These are phyloP conservation scores for Solanum chiquidenum DNA, from an alignment of 257 asterid species.

Conservation along the genomic window DNA sequence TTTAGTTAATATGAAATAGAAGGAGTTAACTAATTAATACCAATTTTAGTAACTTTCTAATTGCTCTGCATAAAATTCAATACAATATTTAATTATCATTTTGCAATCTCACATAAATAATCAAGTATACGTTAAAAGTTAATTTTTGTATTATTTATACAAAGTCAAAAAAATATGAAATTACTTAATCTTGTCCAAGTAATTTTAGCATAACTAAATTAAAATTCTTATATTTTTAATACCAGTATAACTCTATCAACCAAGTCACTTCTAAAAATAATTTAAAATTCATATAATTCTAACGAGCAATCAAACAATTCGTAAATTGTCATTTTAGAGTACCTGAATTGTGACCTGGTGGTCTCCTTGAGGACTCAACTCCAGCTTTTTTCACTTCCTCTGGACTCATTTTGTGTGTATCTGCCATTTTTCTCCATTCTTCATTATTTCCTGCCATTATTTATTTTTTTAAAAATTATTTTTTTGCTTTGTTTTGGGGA, in stretches of 20 bases:
- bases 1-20: no score
- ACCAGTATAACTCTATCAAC: background rate
- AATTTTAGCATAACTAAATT: background rate
- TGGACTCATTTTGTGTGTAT: conserved; percentile 70
- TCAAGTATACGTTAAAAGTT: background rate
- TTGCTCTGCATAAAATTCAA: background rate
- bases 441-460: conserved; percentile 26
- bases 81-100: background rate
- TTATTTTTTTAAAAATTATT: background rate
- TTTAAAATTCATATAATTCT: no score
- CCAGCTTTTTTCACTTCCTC: conserved; percentile 57
- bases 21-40: background rate
- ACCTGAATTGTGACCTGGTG: conserved; percentile 53
- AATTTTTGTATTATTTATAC: background rate
- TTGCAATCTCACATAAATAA: background rate
- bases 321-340: background rate
- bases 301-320: background rate
- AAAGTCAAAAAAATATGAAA: no score
- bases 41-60: background rate
- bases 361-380: conserved; percentile 41
- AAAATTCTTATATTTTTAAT: no score
- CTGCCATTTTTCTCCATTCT: conserved; percentile 67
- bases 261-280: background rate
- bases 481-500: background rate
- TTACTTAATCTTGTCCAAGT: background rate